Conservation (phyloP, 176 grass and related monocot genomes). For the Calamus simplicifolius region DNA sequence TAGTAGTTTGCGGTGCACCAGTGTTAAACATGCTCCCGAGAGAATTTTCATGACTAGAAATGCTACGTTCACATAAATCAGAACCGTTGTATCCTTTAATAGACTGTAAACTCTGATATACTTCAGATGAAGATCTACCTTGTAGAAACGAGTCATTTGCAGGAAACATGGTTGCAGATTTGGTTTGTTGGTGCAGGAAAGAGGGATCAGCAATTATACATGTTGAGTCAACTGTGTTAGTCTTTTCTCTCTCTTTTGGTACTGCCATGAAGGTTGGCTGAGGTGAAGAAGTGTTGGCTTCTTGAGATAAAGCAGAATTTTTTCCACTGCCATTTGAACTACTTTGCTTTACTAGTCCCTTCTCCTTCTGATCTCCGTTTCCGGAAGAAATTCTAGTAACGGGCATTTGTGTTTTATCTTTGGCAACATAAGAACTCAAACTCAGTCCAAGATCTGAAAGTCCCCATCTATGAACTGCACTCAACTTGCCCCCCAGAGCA, state of each 20-base stretch:
- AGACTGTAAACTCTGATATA: not conserved
- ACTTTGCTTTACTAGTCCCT: constrained; percentile 6
- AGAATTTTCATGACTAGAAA: constrained; percentile 31
- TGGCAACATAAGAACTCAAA: constrained; percentile 57
- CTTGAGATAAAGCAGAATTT: constrained; percentile 35
- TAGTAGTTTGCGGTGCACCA: not conserved
- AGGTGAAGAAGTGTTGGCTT: constrained; percentile 28
- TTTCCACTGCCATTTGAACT: constrained; percentile 26
- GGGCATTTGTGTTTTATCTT: constrained; percentile 43
- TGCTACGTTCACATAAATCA: constrained; percentile 6
- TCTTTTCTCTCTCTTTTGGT: constrained; percentile 35
- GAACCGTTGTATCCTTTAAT: constrained; percentile 10
- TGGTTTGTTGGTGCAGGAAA: constrained; percentile 26
- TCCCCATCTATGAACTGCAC: constrained; percentile 86
- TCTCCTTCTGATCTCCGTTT: constrained; percentile 22
- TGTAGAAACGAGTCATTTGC: constrained; percentile 8
- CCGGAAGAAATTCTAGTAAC: not conserved
- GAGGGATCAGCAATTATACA: not conserved
- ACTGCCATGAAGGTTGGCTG: constrained; percentile 13
- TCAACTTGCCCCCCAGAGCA: constrained; percentile 79
- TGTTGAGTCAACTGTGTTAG: constrained; percentile 1
- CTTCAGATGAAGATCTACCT: not conserved
- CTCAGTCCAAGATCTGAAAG: constrained; percentile 65
- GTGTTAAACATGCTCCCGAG: constrained; percentile 12
- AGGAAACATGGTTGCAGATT: constrained; percentile 20